Conservation (phyloP, 1,284 basidiomycete species). For the Ustilago xerochloae region DNA sequence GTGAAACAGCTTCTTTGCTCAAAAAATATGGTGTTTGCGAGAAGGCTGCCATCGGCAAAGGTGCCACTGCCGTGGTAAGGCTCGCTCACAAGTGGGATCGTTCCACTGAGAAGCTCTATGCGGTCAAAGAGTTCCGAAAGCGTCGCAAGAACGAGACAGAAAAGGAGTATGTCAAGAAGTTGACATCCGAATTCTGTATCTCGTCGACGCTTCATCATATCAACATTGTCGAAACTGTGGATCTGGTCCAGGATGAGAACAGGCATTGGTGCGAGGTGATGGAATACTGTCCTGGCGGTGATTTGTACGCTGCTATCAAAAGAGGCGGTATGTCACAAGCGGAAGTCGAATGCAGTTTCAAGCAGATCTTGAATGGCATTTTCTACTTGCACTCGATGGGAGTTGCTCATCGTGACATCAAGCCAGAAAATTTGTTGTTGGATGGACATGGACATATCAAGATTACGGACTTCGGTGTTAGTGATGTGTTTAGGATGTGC, state of each 20-base stretch:
- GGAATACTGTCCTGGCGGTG: conserved; percentile 95
- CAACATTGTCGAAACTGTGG: conserved; percentile 98
- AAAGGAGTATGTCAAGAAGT: conserved; percentile 99
- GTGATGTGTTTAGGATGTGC: conserved; percentile 95
- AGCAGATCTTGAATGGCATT: conserved; percentile 90
- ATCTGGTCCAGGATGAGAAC: conserved; percentile 95
- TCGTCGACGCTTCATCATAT: conserved; percentile 94
- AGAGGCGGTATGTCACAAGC: conserved; percentile 92
- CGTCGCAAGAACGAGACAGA: conserved; percentile 97
- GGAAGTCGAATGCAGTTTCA: conserved; percentile 97
- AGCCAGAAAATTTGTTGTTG: conserved; percentile 96
- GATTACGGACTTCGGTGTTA: conserved; percentile 99
- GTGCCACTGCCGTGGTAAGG: conserved; percentile 93
- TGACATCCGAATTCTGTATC: conserved; percentile 99
- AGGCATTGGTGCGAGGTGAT: conserved; percentile 99
- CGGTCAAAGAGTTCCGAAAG: conserved; percentile 99
- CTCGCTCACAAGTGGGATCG: conserved; percentile 99
- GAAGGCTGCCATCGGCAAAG: conserved; percentile 95
- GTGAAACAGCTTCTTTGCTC: conserved; percentile 64
- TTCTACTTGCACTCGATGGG: conserved; percentile 93
- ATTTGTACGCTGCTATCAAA: conserved; percentile 97
- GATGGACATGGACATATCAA: conserved; percentile 93
- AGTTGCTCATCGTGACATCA: conserved; percentile 96
- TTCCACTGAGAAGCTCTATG: conserved; percentile 95
- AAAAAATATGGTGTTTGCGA: conserved; percentile 98